Conservation (phyloP, 116 monocot genomes). For the Thalassia testudinum region DNA sequence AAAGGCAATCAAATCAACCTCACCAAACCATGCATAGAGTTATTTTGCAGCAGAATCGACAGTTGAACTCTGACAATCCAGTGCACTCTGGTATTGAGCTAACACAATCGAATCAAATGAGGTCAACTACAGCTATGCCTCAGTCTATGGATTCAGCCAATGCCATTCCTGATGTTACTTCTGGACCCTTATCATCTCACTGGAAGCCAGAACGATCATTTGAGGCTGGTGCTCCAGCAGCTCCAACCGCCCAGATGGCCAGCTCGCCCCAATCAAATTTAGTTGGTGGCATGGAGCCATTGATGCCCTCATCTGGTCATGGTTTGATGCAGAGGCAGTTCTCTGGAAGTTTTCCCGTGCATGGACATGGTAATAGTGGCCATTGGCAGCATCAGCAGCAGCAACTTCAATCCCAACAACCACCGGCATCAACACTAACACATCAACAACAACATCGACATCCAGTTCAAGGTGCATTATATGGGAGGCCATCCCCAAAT, state of each 20-base stretch:
- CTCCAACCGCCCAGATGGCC: conserved; percentile 14
- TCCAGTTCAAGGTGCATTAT: conserved; percentile 26
- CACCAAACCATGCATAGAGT: conserved; percentile 43
- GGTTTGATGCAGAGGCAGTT: conserved; percentile 31
- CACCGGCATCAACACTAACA: neutral
- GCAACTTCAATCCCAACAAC: conserved; percentile 17
- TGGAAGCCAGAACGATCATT: conserved; percentile 44
- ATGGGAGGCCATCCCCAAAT: conserved; percentile 37
- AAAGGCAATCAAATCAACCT: conserved; percentile 30
- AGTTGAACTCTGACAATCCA: conserved; percentile 28
- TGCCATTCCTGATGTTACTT: conserved; percentile 7
- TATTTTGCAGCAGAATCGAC: conserved; percentile 44
- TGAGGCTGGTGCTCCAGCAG: conserved; percentile 14
- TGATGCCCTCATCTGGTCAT: conserved; percentile 26
- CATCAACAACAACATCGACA: conserved; percentile 24
- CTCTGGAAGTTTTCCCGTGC: conserved; percentile 21
- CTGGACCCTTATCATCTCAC: conserved; percentile 16
- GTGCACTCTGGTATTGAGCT: conserved; percentile 16
- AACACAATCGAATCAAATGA: conserved; percentile 27
- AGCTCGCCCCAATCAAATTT: conserved; percentile 26
- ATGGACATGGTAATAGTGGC: conserved; percentile 41
- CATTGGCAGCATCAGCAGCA: conserved; percentile 64
- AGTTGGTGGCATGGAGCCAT: conserved; percentile 27
- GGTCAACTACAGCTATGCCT: conserved; percentile 12
- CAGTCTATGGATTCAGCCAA: conserved; percentile 25